A percentile compares a stretch with the other conserved stretches of the same genome.
phyloP scores from a whole-genome alignment of 495 filamentous ascomycete genomes.

The Penicillium samsonianum region DNA sequence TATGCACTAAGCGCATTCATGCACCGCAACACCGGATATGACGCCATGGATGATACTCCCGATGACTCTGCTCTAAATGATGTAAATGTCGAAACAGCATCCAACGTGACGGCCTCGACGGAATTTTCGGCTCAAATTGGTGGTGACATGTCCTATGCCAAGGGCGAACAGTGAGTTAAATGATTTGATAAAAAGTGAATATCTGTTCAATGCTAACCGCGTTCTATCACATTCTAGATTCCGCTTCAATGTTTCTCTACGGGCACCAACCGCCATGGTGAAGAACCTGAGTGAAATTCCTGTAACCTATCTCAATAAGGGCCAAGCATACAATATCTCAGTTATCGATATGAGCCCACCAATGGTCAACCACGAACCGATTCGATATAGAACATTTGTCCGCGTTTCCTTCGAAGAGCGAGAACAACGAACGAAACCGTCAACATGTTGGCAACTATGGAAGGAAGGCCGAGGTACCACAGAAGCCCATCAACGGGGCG shows the following conservation, averaged over 20 bases:
- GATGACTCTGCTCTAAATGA: slow-evolving; percentile 62
- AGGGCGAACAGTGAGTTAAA: slow-evolving; percentile 52
- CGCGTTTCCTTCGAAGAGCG: slow-evolving; percentile 95
- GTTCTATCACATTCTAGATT: slow-evolving; percentile 64
- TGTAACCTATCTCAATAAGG: slow-evolving; percentile 95
- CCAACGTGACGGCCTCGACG: slow-evolving; percentile 30
- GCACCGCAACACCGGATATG: slow-evolving; percentile 73
- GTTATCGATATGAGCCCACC: slow-evolving; percentile 64
- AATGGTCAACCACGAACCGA: slow-evolving; percentile 43
- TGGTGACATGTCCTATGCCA: slow-evolving; percentile 26
- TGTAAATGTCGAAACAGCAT: slow-evolving; percentile 38
- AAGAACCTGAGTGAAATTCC: slow-evolving; percentile 84
- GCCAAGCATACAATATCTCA: slow-evolving; percentile 82
- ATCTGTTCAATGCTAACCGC: slow-evolving; percentile 5
- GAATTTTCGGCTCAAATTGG: slow-evolving; percentile 29
- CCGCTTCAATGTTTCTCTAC: slow-evolving; percentile 85
- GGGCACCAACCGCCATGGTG: slow-evolving; percentile 96
- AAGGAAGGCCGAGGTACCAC: slow-evolving; percentile 88
- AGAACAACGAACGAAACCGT: slow-evolving; percentile 78
- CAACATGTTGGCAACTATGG: slow-evolving; percentile 91
- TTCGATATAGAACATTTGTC: slow-evolving; percentile 80
- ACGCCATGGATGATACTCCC: slow-evolving; percentile 66
- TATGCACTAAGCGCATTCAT: slow-evolving; percentile 82
- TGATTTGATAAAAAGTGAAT: neutral
- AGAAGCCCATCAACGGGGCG: slow-evolving; percentile 85